Percentiles rank a stretch among this genome's conserved stretches.
Evolutionary conservation across 1,284 basidiomycete species (phyloP).

Genomic region (Kalmanozyma brasiliensis): DNA sequence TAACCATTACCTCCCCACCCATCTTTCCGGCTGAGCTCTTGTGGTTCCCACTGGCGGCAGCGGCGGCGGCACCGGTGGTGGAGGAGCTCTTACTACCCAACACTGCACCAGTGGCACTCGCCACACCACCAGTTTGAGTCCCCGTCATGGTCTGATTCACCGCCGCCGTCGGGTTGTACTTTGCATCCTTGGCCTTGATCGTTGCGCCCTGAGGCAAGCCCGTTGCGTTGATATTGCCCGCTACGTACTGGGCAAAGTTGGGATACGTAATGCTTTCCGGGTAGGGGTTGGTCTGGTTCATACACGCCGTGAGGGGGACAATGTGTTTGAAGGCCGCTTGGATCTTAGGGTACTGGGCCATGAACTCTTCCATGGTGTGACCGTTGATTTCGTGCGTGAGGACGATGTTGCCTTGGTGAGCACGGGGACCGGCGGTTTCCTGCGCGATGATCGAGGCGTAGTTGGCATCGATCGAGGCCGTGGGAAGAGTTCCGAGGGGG

Average conservation of each 20-base stretch:
- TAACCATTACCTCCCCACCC: too few species aligned
- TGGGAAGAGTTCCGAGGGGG: slow-evolving; percentile 64
- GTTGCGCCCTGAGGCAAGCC: slow-evolving; percentile 44
- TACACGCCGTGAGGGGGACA: slow-evolving; percentile 64
- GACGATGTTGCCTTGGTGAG: slow-evolving; percentile 68
- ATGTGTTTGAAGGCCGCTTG: slow-evolving; percentile 61
- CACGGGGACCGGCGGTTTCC: slow-evolving; percentile 66
- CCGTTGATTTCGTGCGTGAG: slow-evolving; percentile 65
- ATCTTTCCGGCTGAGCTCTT: slow-evolving; percentile 7
- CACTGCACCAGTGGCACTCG: slow-evolving; percentile 5
- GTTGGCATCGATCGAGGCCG: slow-evolving; percentile 68
- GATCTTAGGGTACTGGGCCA: slow-evolving; percentile 59
- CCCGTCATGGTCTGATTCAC: slow-evolving; percentile 21
- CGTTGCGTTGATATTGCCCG: slow-evolving; percentile 55
- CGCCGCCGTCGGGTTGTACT: slow-evolving; percentile 29
- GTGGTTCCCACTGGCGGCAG: slow-evolving; percentile 1
- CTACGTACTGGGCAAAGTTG: slow-evolving; percentile 54
- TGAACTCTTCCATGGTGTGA: slow-evolving; percentile 61
- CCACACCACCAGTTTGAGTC: slow-evolving; percentile 19
- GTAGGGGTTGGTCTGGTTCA: slow-evolving; percentile 69
- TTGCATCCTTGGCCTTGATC: slow-evolving; percentile 39
- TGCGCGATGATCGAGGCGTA: slow-evolving; percentile 70
- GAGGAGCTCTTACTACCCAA: neutral
- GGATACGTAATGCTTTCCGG: slow-evolving; percentile 69
- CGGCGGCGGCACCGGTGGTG: slow-evolving; percentile 2